Evolutionary conservation across 305 asterid species (phyloP), one percentile per base, ranked within the genome.

Genomic region (Solanum aculeatissimum): DNA sequence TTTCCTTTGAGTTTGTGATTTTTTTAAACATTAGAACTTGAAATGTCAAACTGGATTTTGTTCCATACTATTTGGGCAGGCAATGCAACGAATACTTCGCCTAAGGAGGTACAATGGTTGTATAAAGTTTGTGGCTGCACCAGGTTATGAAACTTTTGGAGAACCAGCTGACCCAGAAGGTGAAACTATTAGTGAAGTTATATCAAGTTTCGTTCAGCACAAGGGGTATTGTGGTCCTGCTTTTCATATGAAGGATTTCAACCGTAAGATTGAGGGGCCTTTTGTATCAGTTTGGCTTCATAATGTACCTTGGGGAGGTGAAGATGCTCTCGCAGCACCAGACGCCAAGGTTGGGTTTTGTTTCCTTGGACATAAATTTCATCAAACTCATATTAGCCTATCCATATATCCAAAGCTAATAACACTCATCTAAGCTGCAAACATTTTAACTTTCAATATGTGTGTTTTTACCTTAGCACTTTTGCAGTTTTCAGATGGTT

Each of bases 281-380:
- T 97, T 97, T 85, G 88, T 95, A 89, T 94, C 98, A 2, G 78
- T 97, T 69, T 97, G 99, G 99, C 98, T 97, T 88, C 98, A 97
- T 87, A 97, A 97, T 84, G 98, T 95, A 79, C 98, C 98, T 6
- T 95, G 98, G 99, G 99, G 98, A 85, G 85, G 92, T 84, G 98
- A 97, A 94, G 89, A 90, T 86, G 88, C 94, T 65, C 90, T 91
- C 93, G 98, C 98, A 12, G 99, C 99, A 38, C 99, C 99, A 80
- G 91, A 94, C 88, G 98, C 98, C n/a, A 89, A 94, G 97, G 99
- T 94, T 86, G 49, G 60, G 58, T 86, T 84, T 81, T 80, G 62
- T 79, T 87, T 81, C 38, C 82, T 57, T 16, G 62, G 25, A 75
- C 16, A 4, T 47, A 75, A 74, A 58, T 58, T 55, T 18, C 1